phyloP scores from a whole-genome alignment of 441 rosid genomes.

The Pelargonium citronellum region DNA sequence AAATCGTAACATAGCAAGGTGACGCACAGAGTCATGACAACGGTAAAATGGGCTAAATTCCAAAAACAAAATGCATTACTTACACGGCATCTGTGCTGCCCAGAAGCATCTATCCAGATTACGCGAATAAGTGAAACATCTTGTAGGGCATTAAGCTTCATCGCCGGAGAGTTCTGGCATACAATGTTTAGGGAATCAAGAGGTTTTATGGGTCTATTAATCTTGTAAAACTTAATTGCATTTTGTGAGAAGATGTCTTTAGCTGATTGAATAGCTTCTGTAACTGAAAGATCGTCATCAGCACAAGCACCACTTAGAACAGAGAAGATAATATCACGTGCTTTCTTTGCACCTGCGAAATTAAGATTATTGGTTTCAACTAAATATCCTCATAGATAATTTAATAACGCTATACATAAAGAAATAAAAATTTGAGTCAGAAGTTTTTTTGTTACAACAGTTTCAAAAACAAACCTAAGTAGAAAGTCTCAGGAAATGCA shows the following conservation, averaged over 20 bases:
- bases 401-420: constrained; percentile 9
- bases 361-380: constrained; percentile 15
- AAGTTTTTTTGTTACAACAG: neutral
- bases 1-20: neutral
- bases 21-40: neutral
- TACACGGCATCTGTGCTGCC: constrained; percentile 94
- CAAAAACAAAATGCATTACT: constrained; percentile 31
- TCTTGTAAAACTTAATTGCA: constrained; percentile 59
- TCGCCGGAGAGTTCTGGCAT: constrained; percentile 23
- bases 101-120: constrained; percentile 85
- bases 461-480: constrained; percentile 55
- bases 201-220: constrained; percentile 26
- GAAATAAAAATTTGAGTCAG: neutral
- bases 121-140: constrained; percentile 57
- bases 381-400: constrained; percentile 10
- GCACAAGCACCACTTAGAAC: constrained; percentile 66
- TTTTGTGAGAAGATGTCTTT: constrained; percentile 61
- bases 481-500: constrained; percentile 87
- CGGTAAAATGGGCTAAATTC: neutral
- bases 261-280: constrained; percentile 84
- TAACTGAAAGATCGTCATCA: constrained; percentile 62
- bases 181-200: constrained; percentile 26
- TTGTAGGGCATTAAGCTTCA: constrained; percentile 27
- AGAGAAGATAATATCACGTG: constrained; percentile 64
- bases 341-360: constrained; percentile 61